These are phyloP conservation scores for Baorangia bicolor DNA, from an alignment of 768 basidiomycete species.

Conservation along the genomic window DNA sequence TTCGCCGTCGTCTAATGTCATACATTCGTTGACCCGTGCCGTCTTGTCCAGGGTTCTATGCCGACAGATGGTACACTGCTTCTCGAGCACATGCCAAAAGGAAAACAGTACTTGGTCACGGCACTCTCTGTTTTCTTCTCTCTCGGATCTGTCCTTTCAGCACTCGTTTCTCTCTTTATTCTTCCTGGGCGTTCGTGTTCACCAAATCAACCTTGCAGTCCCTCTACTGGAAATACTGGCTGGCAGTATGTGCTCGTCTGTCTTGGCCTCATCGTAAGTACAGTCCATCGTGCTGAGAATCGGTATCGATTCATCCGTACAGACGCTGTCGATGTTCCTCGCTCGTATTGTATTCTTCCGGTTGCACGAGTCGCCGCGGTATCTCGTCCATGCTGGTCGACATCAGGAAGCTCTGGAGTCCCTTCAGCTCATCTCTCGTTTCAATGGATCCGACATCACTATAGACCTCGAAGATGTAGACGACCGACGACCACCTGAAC, in stretches of 20 bases:
- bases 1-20: slow-evolving; percentile 4
- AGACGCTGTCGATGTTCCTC: slow-evolving; percentile 89
- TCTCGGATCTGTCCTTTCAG: slow-evolving; percentile 83
- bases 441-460: slow-evolving; percentile 74
- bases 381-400: slow-evolving; percentile 85
- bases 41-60: slow-evolving; percentile 75
- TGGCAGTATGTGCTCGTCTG: slow-evolving; percentile 84
- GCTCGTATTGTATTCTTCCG: slow-evolving; percentile 88
- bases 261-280: slow-evolving; percentile 79
- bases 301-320: slow-evolving; percentile 4
- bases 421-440: slow-evolving; percentile 79
- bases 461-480: slow-evolving; percentile 72
- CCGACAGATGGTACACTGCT: slow-evolving; percentile 94
- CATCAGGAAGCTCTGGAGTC: slow-evolving; percentile 81
- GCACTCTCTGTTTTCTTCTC: slow-evolving; percentile 96
- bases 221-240: slow-evolving; percentile 70
- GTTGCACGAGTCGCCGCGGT: slow-evolving; percentile 92
- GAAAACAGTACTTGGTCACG: slow-evolving; percentile 90
- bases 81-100: slow-evolving; percentile 88
- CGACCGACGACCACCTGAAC: slow-evolving; percentile 36
- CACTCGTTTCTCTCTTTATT: slow-evolving; percentile 73
- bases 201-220: slow-evolving; percentile 55
- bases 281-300: not conserved
- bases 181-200: slow-evolving; percentile 76
- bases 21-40: not conserved